phyloP scores from a whole-genome alignment of 2,329 filamentous ascomycete genomes.

The Ascochyta rabiei region DNA sequence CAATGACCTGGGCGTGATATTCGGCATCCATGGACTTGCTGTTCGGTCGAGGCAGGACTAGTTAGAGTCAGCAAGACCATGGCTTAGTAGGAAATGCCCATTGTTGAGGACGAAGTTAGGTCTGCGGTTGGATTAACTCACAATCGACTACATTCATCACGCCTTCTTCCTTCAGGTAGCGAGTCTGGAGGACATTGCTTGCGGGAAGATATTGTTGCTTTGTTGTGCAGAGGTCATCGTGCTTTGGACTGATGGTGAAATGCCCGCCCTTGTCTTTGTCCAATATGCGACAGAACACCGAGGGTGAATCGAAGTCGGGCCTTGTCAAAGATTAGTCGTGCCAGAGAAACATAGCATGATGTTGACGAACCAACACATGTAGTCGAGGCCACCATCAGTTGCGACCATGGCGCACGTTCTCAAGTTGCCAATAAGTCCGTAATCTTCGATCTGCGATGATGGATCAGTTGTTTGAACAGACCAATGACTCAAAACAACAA shows the following conservation, averaged over 20 bases:
- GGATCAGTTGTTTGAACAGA: background rate
- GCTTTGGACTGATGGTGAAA: conserved; percentile 65
- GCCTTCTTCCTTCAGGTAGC: conserved; percentile 78
- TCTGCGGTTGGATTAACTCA: background rate
- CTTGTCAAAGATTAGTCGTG: conserved; percentile 42
- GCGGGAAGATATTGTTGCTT: conserved; percentile 80
- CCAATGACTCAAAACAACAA: background rate
- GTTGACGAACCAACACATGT: conserved; percentile 71
- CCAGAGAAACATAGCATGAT: conserved; percentile 14
- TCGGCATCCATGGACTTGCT: conserved; percentile 58
- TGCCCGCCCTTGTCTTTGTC: conserved; percentile 77
- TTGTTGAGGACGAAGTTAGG: background rate
- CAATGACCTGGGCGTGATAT: conserved; percentile 31
- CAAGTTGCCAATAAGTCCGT: conserved; percentile 83
- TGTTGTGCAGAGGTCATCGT: conserved; percentile 63
- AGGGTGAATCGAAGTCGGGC: conserved; percentile 80
- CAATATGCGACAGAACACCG: conserved; percentile 74
- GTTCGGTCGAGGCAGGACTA: conserved; percentile 71
- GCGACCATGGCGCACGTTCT: conserved; percentile 63
- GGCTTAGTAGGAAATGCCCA: background rate
- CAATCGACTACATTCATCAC: conserved; percentile 75
- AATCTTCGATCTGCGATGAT: conserved; percentile 63
- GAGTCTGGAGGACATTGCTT: conserved; percentile 75
- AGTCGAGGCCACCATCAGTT: conserved; percentile 64
- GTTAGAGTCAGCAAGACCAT: background rate